Percentiles rank a stretch among this genome's conserved stretches.
These are phyloP conservation scores for Pontederia crassipes DNA, from an alignment of 176 grass and related monocot genomes.

Conservation along the genomic window DNA sequence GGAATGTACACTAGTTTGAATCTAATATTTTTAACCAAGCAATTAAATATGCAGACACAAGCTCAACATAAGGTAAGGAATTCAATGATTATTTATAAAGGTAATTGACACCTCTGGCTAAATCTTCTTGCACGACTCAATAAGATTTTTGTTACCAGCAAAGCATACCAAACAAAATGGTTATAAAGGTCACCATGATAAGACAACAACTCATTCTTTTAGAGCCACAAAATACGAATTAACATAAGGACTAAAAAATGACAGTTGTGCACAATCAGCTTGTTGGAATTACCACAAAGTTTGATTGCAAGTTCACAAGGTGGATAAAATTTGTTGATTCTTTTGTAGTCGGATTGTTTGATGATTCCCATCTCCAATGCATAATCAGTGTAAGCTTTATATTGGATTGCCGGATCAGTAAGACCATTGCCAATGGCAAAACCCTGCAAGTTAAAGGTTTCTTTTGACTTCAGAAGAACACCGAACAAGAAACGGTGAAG, in stretches of 20 bases:
- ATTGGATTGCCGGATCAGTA: constrained; percentile 89
- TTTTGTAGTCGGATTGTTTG: constrained; percentile 57
- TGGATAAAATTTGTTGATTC: constrained; percentile 79
- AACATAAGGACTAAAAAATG: too few relatives aligned
- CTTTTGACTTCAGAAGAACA: background rate
- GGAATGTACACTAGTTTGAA: background rate
- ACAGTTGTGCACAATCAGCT: background rate
- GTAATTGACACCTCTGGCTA: too few relatives aligned
- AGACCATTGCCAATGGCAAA: constrained; percentile 94
- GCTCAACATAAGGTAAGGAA: too few relatives aligned
- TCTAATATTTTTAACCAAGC: background rate
- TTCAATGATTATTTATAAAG: too few relatives aligned
- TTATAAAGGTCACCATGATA: too few relatives aligned
- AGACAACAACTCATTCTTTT: too few relatives aligned
- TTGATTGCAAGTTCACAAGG: constrained; percentile 73
- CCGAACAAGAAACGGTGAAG: background rate
- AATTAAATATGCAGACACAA: too few relatives aligned
- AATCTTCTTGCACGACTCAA: too few relatives aligned
- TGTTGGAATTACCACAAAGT: constrained; percentile 40
- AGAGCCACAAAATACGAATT: too few relatives aligned
- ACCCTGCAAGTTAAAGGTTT: constrained; percentile 35
- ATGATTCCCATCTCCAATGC: constrained; percentile 82
- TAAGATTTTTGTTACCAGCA: too few relatives aligned
- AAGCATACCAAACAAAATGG: too few relatives aligned
- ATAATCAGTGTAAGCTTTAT: constrained; percentile 96